Base-by-base conservation (phyloP, 2,329 filamentous ascomycete genomes). In the Teratosphaeria epicoccoides region DNA sequence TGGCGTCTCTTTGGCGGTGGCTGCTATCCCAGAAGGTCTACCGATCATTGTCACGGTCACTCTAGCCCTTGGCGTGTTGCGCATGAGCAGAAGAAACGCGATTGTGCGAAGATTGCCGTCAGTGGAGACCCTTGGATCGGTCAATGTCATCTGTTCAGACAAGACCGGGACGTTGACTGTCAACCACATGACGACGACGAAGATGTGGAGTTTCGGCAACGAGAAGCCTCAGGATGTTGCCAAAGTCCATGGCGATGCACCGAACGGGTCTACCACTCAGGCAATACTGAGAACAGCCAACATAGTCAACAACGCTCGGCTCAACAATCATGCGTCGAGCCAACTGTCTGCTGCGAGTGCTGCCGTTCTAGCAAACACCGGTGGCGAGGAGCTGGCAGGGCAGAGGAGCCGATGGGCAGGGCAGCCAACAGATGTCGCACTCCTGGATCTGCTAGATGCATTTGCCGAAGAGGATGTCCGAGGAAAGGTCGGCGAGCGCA, bases 11-110 rank as follows among this genome's bases (percentile, higher is more conserved):
- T 79, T 98, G 37, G 93, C 93, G 24, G 93, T 98, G 9, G 93
- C 93, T 43, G 91, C 91, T 14, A 97, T 97, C 61, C 91, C 91
- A 0, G 91, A 97, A 73, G 93, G 93, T 20, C 76, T 98, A 5
- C 93, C 93, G 0, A 98, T 98, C 64, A 98, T 98, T 62, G 94
- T 98, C 25, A 98, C 93, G 0, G 93, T 98, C 28, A 98, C 93
- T 0, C 76, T 98, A 51, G 93, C 93, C 37, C 77, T 98, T 12
- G 94, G 93, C 12, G 94, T 98, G 7, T 81, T 98, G 63, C 84
- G 93, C 52, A 98, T 98, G 93, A 94, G 93, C 55, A 88, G 84
- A 64, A 83, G 91, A 61, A 88, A 95, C 66, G 93, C 93, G 7
- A 98, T 98, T 67, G 91, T 98, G 54, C 85, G 93, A 59, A 85